Evolutionary conservation across 2,329 filamentous ascomycete species (phyloP), one percentile per base, ranked within the genome.

Genomic region (Ambrosiella beaveri): DNA sequence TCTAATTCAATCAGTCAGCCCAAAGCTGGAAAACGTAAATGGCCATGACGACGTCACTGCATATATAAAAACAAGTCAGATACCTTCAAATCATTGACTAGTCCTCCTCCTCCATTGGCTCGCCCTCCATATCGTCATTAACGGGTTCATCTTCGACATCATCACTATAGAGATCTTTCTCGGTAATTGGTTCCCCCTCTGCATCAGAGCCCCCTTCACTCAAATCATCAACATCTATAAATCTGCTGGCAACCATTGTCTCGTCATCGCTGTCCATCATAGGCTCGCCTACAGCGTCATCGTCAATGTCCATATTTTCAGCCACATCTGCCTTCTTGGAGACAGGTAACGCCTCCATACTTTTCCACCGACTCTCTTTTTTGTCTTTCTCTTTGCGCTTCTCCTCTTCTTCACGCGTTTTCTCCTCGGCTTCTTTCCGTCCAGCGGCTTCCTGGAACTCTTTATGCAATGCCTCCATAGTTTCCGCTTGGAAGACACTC

Each of bases 401-500:
- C 53, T 37, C 27, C 54, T 62, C 65, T 56, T 67, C 65, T 15
- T 65, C 63, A 44, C 67, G 6, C 44, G n/a, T 12, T 19, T 15
- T 53, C 57, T 27, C 38, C 57, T 64, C 70, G 64, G 65, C 73
- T 61, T 66, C 69, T 61, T 65, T 70, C 62, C 71, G 70, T 59
- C 69, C 64, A 54, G 63, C 64, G 47, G 58, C 64, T 47, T 69
- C 66, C 12, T 86, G 81, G 65, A 95, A 95, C 11, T 78, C 78
- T 57, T 76, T 73, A 37, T 79, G 78, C 62, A 95, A 86, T 36
- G 79, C 70, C 62, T 86, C 84, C 63, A 91, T 86, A 53, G 80
- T 83, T 58, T 84, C 81, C 37, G 81, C 79, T 1, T 86, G 82
- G 63, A 95, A 95, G 1, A 82, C 79, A 63, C 78, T 83, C 81